These are phyloP conservation scores for Cercospora zeae-maydis DNA, from an alignment of 2,329 filamentous ascomycete species.

Conservation along the genomic window DNA sequence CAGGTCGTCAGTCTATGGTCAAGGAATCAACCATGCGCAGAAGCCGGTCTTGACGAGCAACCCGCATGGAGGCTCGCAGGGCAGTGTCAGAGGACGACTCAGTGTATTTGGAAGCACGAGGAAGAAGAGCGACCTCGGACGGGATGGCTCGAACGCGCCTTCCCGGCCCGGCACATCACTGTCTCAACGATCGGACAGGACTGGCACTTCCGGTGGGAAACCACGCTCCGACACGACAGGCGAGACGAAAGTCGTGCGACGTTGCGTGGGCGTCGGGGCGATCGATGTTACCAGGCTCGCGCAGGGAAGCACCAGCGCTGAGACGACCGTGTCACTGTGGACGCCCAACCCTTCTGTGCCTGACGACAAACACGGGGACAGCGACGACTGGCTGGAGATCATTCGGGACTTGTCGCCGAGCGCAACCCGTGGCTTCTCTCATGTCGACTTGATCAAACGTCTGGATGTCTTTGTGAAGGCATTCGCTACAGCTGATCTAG, in stretches of 20 bases:
- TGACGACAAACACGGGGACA: slow-evolving; percentile 56
- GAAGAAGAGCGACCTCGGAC: slow-evolving; percentile 27
- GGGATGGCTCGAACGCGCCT: slow-evolving; percentile 18
- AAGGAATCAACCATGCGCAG: slow-evolving; percentile 21
- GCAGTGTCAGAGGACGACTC: slow-evolving; percentile 40
- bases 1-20: slow-evolving; percentile 24
- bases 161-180: slow-evolving; percentile 28
- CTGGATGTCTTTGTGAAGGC: slow-evolving; percentile 75
- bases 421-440: slow-evolving; percentile 62
- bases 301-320: slow-evolving; percentile 26
- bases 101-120: slow-evolving; percentile 66
- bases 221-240: slow-evolving; percentile 14
- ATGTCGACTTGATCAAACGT: slow-evolving; percentile 58
- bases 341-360: slow-evolving; percentile 53
- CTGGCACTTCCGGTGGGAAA: slow-evolving; percentile 20
- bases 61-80: slow-evolving; percentile 24
- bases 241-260: slow-evolving; percentile 56
- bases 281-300: slow-evolving; percentile 62
- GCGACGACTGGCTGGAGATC: slow-evolving; percentile 68
- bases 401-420: slow-evolving; percentile 71
- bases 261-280: slow-evolving; percentile 72
- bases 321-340: slow-evolving; percentile 64
- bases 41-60: slow-evolving; percentile 21
- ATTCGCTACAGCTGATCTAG: slow-evolving; percentile 74
- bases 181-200: slow-evolving; percentile 26